Evolutionary conservation across 495 filamentous ascomycete species (phyloP).

Genomic region (Aspergillus conjunctus): DNA sequence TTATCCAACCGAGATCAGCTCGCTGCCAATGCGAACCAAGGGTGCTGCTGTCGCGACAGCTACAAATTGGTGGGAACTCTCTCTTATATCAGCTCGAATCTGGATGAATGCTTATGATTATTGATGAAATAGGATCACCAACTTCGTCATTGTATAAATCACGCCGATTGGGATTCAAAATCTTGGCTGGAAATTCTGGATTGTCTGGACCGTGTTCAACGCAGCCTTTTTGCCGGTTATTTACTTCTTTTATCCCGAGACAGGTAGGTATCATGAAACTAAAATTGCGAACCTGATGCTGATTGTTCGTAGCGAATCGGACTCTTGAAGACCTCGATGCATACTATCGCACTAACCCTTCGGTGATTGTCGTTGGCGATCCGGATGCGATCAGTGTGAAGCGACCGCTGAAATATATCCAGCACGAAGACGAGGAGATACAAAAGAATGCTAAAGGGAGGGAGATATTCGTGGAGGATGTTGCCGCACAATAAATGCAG

Average conservation of each 20-base stretch:
- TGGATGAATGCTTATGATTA: no score
- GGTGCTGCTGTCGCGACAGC: constrained; percentile 60
- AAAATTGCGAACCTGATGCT: background rate
- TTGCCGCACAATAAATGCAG: background rate
- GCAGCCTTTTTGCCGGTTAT: constrained; percentile 59
- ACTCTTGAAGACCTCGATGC: constrained; percentile 49
- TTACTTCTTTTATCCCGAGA: constrained; percentile 66
- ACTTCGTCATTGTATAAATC: constrained; percentile 63
- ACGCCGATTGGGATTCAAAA: constrained; percentile 60
- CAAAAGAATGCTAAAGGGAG: constrained; percentile 7
- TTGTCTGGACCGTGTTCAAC: constrained; percentile 63
- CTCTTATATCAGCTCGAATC: background rate
- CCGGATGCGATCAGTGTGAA: constrained; percentile 31
- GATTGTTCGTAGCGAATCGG: constrained; percentile 41
- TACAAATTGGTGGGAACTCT: constrained; percentile 53
- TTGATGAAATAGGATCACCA: constrained; percentile 46
- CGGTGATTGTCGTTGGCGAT: constrained; percentile 43
- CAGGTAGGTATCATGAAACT: constrained; percentile 30
- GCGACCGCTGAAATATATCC: constrained; percentile 36
- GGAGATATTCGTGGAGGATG: background rate
- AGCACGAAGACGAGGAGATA: constrained; percentile 34
- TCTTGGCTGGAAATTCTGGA: constrained; percentile 61
- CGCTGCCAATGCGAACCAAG: constrained; percentile 58
- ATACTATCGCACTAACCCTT: constrained; percentile 47
- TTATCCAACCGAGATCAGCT: constrained; percentile 66